Evolutionary conservation across 768 basidiomycete species (phyloP).

Genomic region (Russula compacta): DNA sequence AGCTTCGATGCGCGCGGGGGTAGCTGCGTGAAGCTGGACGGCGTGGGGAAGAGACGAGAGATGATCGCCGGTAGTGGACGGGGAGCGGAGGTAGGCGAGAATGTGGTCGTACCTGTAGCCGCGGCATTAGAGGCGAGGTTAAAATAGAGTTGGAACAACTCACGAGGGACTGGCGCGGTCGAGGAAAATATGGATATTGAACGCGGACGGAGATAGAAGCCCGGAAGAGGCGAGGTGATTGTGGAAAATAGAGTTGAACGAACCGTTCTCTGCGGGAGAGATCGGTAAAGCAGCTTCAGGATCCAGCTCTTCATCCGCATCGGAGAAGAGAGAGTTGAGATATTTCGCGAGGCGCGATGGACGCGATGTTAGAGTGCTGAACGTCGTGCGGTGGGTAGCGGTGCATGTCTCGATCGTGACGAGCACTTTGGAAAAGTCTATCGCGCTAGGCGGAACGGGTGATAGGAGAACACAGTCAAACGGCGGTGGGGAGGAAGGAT

Average conservation of each 20-base stretch:
- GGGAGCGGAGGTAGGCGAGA: constrained; percentile 60
- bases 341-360: constrained; percentile 51
- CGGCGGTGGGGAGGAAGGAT: constrained; percentile 40
- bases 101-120: constrained; percentile 57
- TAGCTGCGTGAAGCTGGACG: constrained; percentile 36
- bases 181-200: constrained; percentile 60
- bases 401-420: constrained; percentile 72
- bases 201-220: constrained; percentile 35
- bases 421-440: constrained; percentile 54
- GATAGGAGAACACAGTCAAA: constrained; percentile 65
- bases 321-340: constrained; percentile 25
- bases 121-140: neutral
- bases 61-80: constrained; percentile 35
- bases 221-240: constrained; percentile 58
- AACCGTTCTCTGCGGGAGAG: constrained; percentile 36
- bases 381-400: constrained; percentile 51
- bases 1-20: constrained; percentile 39
- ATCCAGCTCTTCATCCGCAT: constrained; percentile 27
- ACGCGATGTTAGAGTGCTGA: constrained; percentile 58
- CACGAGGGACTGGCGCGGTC: constrained; percentile 75
- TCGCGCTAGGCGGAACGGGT: constrained; percentile 34
- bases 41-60: constrained; percentile 52
- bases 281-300: constrained; percentile 48
- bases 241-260: constrained; percentile 45
- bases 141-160: constrained; percentile 27